Percentiles rank a stretch among this genome's conserved stretches.
Conservation (phyloP, 202 grass and related monocot genomes). For the Elaeis oleifera region DNA sequence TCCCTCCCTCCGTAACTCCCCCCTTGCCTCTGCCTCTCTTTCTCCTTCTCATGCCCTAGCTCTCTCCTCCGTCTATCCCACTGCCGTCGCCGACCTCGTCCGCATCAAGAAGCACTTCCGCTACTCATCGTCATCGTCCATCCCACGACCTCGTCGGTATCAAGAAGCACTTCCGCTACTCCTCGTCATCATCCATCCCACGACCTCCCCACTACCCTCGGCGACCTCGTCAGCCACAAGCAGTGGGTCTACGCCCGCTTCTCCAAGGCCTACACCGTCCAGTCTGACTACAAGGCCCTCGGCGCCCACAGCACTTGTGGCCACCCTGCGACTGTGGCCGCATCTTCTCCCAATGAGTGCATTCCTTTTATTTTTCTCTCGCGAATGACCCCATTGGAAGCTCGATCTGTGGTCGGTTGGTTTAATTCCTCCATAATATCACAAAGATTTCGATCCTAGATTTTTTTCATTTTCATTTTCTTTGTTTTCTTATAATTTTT, state of each 20-base stretch:
- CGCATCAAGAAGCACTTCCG: constrained; percentile 2
- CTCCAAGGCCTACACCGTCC: constrained; percentile 95
- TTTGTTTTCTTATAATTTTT: background rate
- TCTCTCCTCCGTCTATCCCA: constrained; percentile 12
- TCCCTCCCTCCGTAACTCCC: too few species aligned
- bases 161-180: too few species aligned
- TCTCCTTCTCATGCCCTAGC: too few species aligned
- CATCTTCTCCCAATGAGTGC: constrained; percentile 71
- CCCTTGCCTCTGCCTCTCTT: too few species aligned
- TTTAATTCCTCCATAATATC: background rate
- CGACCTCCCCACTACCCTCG: constrained; percentile 77
- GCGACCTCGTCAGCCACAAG: constrained; percentile 75
- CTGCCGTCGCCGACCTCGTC: constrained; percentile 80
- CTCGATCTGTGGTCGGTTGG: background rate
- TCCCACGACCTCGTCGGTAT: too few species aligned
- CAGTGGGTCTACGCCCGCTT: constrained; percentile 89
- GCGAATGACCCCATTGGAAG: too few species aligned
- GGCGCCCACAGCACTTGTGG: constrained; percentile 97
- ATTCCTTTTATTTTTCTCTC: too few species aligned
- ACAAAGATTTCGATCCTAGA: too few species aligned
- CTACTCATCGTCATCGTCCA: too few species aligned
- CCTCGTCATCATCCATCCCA: constrained; percentile 18
- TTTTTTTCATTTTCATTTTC: too few species aligned
- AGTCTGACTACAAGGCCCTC: constrained; percentile 99
- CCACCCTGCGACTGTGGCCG: constrained; percentile 97